These are phyloP conservation scores for Venturia carpophila DNA, from an alignment of 2,329 filamentous ascomycete species.

Conservation along the genomic window DNA sequence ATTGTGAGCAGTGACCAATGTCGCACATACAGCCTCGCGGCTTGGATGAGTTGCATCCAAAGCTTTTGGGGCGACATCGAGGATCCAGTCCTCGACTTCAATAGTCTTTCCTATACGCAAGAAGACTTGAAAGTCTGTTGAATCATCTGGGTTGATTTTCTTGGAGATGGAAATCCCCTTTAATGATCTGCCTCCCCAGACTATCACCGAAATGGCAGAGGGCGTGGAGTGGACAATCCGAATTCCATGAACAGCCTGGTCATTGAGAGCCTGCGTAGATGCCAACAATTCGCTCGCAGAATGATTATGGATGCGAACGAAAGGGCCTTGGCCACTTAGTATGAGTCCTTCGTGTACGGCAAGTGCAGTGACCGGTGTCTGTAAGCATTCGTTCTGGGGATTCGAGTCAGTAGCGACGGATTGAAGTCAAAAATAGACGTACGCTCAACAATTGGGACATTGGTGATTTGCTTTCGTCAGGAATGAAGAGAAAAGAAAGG, in stretches of 20 bases:
- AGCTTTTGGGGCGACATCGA: conserved; percentile 18
- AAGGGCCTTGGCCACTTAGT: conserved; percentile 38
- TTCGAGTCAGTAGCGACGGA: conserved; percentile 1
- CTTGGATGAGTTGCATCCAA: neutral
- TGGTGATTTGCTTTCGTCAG: neutral
- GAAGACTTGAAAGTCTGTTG: conserved; percentile 20
- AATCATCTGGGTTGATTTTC: conserved; percentile 19
- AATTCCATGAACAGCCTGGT: conserved; percentile 70
- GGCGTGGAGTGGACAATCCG: conserved; percentile 32
- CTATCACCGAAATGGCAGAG: conserved; percentile 25
- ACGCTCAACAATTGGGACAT: conserved; percentile 3
- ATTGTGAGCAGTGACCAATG: conserved; percentile 81
- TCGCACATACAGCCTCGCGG: conserved; percentile 32
- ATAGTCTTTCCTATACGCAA: conserved; percentile 21
- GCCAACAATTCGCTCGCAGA: conserved; percentile 24
- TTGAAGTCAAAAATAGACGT: neutral
- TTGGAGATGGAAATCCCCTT: conserved; percentile 31
- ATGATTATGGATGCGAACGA: conserved; percentile 33
- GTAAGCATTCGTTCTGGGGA: conserved; percentile 6
- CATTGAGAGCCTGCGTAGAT: conserved; percentile 45
- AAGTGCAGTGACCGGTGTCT: conserved; percentile 17
- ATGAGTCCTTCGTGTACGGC: conserved; percentile 21
- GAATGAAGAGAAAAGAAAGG: neutral
- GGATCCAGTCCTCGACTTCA: conserved; percentile 32
- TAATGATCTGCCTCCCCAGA: conserved; percentile 40